A percentile compares a stretch with the other conserved stretches of the same genome.
Evolutionary conservation across 1,139 yeast species (phyloP).

Genomic region (Groenewaldozyma auringiensis): DNA sequence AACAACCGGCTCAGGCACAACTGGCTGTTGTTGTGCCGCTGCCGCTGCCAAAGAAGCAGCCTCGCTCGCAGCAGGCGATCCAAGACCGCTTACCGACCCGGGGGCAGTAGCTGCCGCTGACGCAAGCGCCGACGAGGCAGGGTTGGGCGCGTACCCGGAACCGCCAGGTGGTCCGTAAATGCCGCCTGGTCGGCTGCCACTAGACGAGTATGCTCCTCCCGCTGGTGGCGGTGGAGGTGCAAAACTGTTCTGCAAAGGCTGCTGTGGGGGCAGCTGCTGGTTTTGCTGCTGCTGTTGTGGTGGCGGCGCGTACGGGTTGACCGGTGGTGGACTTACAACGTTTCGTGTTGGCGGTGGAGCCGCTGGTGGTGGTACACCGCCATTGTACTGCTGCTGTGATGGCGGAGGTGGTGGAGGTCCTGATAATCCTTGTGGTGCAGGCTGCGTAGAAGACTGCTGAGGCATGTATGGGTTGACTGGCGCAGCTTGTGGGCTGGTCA

Average conservation of each 20-base stretch:
- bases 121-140: constrained; percentile 15
- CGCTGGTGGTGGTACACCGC: background rate
- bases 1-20: constrained; percentile 26
- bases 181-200: background rate
- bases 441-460: constrained; percentile 6
- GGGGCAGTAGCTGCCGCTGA: constrained; percentile 1
- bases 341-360: background rate
- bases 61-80: constrained; percentile 19
- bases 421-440: background rate
- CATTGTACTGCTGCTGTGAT: too few species aligned
- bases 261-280: constrained; percentile 6
- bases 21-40: constrained; percentile 23
- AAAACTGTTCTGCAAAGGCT: background rate
- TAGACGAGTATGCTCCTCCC: constrained; percentile 1
- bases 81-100: constrained; percentile 5
- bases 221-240: constrained; percentile 10
- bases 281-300: background rate
- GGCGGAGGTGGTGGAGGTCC: background rate
- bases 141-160: constrained; percentile 4
- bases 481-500: constrained; percentile 10
- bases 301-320: constrained; percentile 17
- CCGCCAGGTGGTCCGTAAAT: background rate
- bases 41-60: constrained; percentile 19
- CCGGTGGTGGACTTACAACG: constrained; percentile 21
- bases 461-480: constrained; percentile 16